Conservation (phyloP, 2,329 filamentous ascomycete species). For the Phoma sp. region DNA sequence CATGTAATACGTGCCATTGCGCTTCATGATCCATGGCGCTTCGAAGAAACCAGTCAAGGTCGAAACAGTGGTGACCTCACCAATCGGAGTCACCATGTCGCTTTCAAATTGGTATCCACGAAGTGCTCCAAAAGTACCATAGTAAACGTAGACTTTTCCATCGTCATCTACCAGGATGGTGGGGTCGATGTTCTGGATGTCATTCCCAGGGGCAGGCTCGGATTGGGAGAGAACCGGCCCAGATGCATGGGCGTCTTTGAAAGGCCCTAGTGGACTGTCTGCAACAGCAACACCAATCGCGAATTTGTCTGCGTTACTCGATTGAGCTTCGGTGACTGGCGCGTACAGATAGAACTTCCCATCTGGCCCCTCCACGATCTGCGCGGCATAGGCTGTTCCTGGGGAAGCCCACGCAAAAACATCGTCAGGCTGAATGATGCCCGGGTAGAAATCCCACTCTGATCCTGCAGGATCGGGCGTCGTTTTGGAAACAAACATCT, state of each 20-base stretch:
- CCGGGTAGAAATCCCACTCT: neutral
- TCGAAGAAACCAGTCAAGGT: slow-evolving; percentile 48
- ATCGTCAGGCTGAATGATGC: neutral
- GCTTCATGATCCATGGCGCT: slow-evolving; percentile 50
- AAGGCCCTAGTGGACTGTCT: slow-evolving; percentile 46
- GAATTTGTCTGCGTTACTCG: slow-evolving; percentile 43
- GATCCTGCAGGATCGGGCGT: neutral
- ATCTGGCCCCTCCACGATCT: neutral
- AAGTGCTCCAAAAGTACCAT: slow-evolving; percentile 49
- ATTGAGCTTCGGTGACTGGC: slow-evolving; percentile 39
- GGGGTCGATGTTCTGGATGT: slow-evolving; percentile 52
- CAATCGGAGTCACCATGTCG: slow-evolving; percentile 49
- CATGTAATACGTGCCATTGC: slow-evolving; percentile 48
- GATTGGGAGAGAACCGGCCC: neutral
- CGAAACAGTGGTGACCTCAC: slow-evolving; percentile 26
- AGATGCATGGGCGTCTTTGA: slow-evolving; percentile 43
- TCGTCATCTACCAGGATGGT: slow-evolving; percentile 49
- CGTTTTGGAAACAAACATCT: neutral
- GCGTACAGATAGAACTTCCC: slow-evolving; percentile 45
- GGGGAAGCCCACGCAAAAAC: neutral
- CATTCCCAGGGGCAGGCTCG: neutral
- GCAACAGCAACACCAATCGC: slow-evolving; percentile 51
- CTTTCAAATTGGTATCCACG: slow-evolving; percentile 43
- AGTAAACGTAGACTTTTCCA: slow-evolving; percentile 48
- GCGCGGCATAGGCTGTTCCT: neutral